Conservation (phyloP, 2,329 filamentous ascomycete genomes). For the Leptographium procerum region DNA sequence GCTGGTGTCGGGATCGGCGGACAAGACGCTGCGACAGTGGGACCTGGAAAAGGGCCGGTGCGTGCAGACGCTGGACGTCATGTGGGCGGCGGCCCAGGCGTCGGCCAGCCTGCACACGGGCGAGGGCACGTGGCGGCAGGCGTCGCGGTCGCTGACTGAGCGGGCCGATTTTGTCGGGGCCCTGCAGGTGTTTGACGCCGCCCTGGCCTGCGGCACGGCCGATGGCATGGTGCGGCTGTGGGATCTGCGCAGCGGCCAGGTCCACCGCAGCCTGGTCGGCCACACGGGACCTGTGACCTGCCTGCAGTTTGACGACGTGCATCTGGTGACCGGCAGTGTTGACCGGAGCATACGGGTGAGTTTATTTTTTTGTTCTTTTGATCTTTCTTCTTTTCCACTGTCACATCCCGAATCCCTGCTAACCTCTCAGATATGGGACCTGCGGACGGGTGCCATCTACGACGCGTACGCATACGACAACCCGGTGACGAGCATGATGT, state of each 20-base stretch:
- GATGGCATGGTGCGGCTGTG: constrained; percentile 95
- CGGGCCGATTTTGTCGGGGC: constrained; percentile 93
- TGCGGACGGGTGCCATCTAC: constrained; percentile 87
- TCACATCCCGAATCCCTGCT: neutral
- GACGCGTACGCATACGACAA: constrained; percentile 95
- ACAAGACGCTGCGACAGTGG: constrained; percentile 97
- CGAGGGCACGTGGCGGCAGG: constrained; percentile 60
- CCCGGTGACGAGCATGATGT: constrained; percentile 93
- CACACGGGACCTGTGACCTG: constrained; percentile 92
- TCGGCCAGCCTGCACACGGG: constrained; percentile 51
- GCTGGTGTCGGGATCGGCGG: constrained; percentile 87
- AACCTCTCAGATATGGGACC: constrained; percentile 77
- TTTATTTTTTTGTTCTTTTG: constrained; percentile 13
- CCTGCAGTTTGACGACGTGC: constrained; percentile 90
- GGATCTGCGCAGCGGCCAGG: constrained; percentile 92
- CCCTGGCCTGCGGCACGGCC: constrained; percentile 88
- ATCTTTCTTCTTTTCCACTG: neutral
- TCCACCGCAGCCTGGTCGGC: constrained; percentile 90
- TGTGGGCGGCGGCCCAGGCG: constrained; percentile 93
- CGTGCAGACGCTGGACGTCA: constrained; percentile 91
- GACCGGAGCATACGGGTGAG: constrained; percentile 91
- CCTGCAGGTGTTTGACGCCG: constrained; percentile 90
- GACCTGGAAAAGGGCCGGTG: constrained; percentile 95
- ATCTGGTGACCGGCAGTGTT: constrained; percentile 83
- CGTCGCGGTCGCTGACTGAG: constrained; percentile 56